Base-by-base conservation (phyloP, 192 early-diverging fungal species). In the Linnemannia exigua region DNA sequence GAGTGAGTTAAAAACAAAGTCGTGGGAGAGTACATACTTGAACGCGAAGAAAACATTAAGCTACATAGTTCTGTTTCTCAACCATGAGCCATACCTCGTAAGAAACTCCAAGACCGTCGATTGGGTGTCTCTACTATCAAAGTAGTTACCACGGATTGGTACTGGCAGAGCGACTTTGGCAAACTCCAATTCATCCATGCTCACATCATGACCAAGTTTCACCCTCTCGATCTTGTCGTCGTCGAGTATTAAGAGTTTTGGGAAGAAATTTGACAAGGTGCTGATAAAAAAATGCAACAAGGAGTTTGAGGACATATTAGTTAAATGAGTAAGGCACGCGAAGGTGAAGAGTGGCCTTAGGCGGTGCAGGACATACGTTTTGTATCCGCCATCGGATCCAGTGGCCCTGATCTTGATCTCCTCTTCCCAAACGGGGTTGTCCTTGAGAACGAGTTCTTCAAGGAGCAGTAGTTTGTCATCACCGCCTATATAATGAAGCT, bases 41-140 rank as follows among this genome's bases (percentile, higher is more conserved):
- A n/a, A n/a, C n/a, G n/a, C n/a, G n/a, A n/a, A n/a, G n/a, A n/a
- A n/a, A n/a, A n/a, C n/a, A n/a, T n/a, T n/a, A n/a, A n/a, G n/a
- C n/a, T n/a, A n/a, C n/a, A 54, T 25, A 22, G 51, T 52, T 46
- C 22, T 19, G n/a, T n/a, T n/a, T n/a, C n/a, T n/a, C 20, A 22
- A 7, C 20, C 51, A 22, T 22, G n/a, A 19, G 51, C 15, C 15
- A 2, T 54, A 88, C 88, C 79, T 84, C 33, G 83, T 82, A 7
- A 89, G 50, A 41, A 91, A 88, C 28, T 89, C 90, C 22, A 89
- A 52, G 8, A 81, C 80, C 1, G 80, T 89, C 15, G 76, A 31
- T 22, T 76, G 48, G 2, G 90, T 87, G 5, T 5, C 67, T 1
- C 81, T 74, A 14, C 75, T 81, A 72, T 89, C 90, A 38, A 91